Base-by-base conservation (phyloP, 1,284 basidiomycete species). In the Apiotrichum gracile region DNA sequence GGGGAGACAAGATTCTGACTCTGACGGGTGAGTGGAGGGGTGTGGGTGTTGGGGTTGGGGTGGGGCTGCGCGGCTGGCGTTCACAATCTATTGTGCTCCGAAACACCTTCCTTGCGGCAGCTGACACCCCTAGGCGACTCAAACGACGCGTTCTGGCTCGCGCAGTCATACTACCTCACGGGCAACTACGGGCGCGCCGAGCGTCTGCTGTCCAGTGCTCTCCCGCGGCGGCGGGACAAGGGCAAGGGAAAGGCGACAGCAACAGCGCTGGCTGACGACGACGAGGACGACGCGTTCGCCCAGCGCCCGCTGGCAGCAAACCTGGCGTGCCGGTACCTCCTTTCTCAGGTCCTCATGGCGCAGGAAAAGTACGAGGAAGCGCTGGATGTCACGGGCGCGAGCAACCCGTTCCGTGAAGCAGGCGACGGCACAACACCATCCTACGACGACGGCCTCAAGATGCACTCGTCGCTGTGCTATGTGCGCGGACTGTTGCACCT, bases 131-230 rank as follows among this genome's bases (percentile, higher is more conserved):
- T 54, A 92, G 91, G 85, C 60, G 89, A 96, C 63, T 85, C 89
- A 29, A 93, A 94, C 72, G 96, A 99, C 74, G 96, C 92, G 10
- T 98, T 97, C 74, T 97, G 94, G 91, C 83, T 99, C 17, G 94
- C 96, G 1, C 94, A 98, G 72, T 90, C 89, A 0, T 92, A 92
- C 76, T 99, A 97, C 72, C 85, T 92, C 76, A 92, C 88, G 5
- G 87, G 93, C 62, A 90, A 97, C 61, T 98, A 94, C 73, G 86
- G 89, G 8, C 87, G 92, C 37, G 93, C 96, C 1, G 92, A 97
- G 72, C 83, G 88, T 45, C 80, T 99, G 19, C 81, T 99, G 40
- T 91, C 86, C 0, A 82, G 88, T 26, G 88, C 91, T 0, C 58
- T 75, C 16, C 69, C 68, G 0, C 57, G 79, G 12, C 27, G 26